Conservation (phyloP, 768 basidiomycete species). For the Lentinula detonsa region DNA sequence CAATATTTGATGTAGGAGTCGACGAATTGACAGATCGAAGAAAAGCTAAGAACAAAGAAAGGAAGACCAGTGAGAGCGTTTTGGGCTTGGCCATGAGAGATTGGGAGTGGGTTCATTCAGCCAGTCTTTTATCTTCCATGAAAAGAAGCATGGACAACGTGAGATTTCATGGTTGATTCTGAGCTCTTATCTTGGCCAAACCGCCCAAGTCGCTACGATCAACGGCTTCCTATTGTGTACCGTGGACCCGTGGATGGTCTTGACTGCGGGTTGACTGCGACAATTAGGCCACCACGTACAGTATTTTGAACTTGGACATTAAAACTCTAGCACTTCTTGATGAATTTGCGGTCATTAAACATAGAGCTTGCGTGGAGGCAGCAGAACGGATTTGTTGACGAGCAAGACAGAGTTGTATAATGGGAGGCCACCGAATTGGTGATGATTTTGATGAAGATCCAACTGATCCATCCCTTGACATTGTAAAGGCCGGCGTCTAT, state of each 20-base stretch:
- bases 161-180: not conserved
- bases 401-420: no score
- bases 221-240: not conserved
- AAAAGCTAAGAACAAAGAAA: not conserved
- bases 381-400: no score
- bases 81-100: not conserved
- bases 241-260: not conserved
- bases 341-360: no score
- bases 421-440: no score
- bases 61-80: not conserved
- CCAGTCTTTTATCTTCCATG: not conserved
- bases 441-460: no score
- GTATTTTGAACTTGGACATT: no score
- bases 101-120: not conserved
- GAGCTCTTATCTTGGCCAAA: not conserved
- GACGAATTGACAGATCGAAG: not conserved
- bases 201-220: not conserved
- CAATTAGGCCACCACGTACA: not conserved
- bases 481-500: no score
- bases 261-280: not conserved
- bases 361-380: no score
- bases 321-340: no score
- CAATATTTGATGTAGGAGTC: not conserved
- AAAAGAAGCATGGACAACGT: not conserved
- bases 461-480: no score